Evolutionary conservation across 2,329 filamentous ascomycete genomes (phyloP).

Genomic region (Bipolaris victoriae): DNA sequence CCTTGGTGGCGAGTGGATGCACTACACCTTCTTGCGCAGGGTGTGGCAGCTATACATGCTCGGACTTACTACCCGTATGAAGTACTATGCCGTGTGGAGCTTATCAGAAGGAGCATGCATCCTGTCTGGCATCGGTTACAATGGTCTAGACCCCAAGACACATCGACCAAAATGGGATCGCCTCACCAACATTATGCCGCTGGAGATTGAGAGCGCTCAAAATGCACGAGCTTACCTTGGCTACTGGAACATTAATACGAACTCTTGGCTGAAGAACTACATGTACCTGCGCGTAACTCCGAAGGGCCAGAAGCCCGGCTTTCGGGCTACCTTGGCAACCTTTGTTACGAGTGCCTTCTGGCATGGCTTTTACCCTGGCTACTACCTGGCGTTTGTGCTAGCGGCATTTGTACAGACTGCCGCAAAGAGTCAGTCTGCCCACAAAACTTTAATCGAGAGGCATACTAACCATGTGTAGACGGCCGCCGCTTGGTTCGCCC

Average conservation of each 20-base stretch:
- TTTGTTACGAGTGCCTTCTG: constrained; percentile 95
- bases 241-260: constrained; percentile 98
- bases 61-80: constrained; percentile 79
- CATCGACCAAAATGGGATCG: constrained; percentile 90
- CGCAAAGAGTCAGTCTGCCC: constrained; percentile 79
- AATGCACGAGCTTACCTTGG: constrained; percentile 92
- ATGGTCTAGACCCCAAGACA: constrained; percentile 83
- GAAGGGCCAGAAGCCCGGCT: constrained; percentile 93
- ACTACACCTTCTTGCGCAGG: constrained; percentile 72
- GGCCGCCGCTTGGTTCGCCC: constrained; percentile 88
- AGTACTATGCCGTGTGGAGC: constrained; percentile 97
- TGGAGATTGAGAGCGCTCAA: constrained; percentile 85
- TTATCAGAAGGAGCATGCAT: constrained; percentile 95
- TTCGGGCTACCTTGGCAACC: constrained; percentile 90
- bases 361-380: constrained; percentile 98
- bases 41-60: constrained; percentile 84
- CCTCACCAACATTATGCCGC: constrained; percentile 85
- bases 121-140: constrained; percentile 89
- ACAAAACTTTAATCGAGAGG: neutral
- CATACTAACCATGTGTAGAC: constrained; percentile 60
- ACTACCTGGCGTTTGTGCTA: constrained; percentile 89
- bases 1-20: constrained; percentile 69
- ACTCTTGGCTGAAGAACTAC: constrained; percentile 94
- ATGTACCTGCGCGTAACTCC: constrained; percentile 95
- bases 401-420: constrained; percentile 91